phyloP scores from a whole-genome alignment of 78 protist species.

The Chrysochromulina tobinii region DNA sequence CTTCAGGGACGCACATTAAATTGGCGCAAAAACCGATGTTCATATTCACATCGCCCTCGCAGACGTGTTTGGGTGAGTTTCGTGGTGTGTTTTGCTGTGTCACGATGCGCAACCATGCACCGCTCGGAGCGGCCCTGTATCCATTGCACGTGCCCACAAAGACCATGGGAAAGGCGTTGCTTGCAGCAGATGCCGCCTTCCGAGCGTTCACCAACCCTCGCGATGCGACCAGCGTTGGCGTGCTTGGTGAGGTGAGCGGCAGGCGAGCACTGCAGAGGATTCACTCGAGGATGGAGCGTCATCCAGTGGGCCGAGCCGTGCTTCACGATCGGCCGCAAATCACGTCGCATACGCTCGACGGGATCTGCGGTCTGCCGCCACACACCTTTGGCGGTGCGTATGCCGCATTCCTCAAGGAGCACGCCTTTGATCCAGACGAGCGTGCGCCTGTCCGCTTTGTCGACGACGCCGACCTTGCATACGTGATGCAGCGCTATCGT shows the following conservation, averaged over 20 bases:
- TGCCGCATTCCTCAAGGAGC: conserved; percentile 37
- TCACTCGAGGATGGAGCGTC: neutral
- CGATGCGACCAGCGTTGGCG: neutral
- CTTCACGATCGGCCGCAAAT: conserved; percentile 13
- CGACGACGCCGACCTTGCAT: conserved; percentile 77
- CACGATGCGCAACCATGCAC: too few species aligned
- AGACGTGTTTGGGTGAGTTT: too few species aligned
- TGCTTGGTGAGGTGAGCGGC: conserved; percentile 42
- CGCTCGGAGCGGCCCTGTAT: too few species aligned
- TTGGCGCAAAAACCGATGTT: too few species aligned
- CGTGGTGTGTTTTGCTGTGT: too few species aligned
- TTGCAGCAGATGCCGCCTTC: neutral
- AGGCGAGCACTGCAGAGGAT: neutral
- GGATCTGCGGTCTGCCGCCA: conserved; percentile 47
- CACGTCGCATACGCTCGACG: neutral
- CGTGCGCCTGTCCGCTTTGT: conserved; percentile 65
- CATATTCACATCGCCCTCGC: too few species aligned
- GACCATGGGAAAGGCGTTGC: too few species aligned
- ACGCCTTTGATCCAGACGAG: conserved; percentile 62
- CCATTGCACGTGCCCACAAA: too few species aligned
- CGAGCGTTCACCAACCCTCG: conserved; percentile 2
- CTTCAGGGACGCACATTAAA: too few species aligned
- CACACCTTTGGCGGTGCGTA: conserved; percentile 71
- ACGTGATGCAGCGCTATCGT: conserved; percentile 75
- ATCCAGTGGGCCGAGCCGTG: neutral